These are phyloP conservation scores for Pichia norvegensis DNA, from an alignment of 1,139 yeast species.

Conservation along the genomic window DNA sequence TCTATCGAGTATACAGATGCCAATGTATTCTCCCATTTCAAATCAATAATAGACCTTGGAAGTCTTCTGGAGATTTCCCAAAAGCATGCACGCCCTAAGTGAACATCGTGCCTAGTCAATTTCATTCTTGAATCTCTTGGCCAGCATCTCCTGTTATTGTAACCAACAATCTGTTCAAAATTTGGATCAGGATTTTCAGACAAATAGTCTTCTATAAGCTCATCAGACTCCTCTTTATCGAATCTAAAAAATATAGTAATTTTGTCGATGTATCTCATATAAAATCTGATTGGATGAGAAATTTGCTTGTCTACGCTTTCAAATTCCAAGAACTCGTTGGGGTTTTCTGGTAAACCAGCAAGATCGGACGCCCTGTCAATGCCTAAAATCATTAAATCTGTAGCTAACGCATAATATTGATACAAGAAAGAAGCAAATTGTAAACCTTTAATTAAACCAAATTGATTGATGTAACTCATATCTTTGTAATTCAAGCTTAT, in stretches of 20 bases:
- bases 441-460: slow-evolving; percentile 80
- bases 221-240: slow-evolving; percentile 63
- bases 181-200: slow-evolving; percentile 89
- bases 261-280: slow-evolving; percentile 77
- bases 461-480: slow-evolving; percentile 88
- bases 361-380: slow-evolving; percentile 78
- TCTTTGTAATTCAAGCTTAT: slow-evolving; percentile 79
- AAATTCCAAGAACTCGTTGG: slow-evolving; percentile 74
- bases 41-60: slow-evolving; percentile 64
- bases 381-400: slow-evolving; percentile 79
- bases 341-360: slow-evolving; percentile 69
- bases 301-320: slow-evolving; percentile 50
- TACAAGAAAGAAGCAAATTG: slow-evolving; percentile 85
- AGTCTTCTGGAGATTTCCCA: slow-evolving; percentile 83
- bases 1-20: slow-evolving; percentile 87
- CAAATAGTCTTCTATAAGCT: slow-evolving; percentile 64
- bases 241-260: slow-evolving; percentile 76
- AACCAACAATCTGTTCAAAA: slow-evolving; percentile 78
- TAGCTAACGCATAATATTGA: slow-evolving; percentile 82
- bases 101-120: slow-evolving; percentile 83
- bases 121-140: slow-evolving; percentile 90
- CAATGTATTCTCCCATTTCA: slow-evolving; percentile 75
- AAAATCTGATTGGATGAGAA: slow-evolving; percentile 65
- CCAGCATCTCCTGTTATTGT: slow-evolving; percentile 90
- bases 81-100: slow-evolving; percentile 82